Evolutionary conservation across 176 grass and related monocot species (phyloP), one percentile per base, ranked within the genome.

Genomic region (Cenchrus purpureus): DNA sequence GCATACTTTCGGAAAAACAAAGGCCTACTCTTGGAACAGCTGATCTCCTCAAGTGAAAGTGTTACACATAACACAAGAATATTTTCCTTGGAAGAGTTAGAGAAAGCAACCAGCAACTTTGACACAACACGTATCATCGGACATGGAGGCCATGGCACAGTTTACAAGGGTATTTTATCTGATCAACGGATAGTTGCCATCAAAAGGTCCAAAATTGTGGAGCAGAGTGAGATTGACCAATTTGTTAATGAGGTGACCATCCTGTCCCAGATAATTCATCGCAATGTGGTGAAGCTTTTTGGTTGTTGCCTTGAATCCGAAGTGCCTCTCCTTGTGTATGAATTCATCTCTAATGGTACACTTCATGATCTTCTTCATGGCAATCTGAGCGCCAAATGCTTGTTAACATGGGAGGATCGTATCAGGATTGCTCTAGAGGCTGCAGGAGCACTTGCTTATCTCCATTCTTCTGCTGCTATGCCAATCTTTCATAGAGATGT

Each of bases 161-260:
- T 92, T 54, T 92, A 89, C 64, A 92, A 84, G 57, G 83, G 91
- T 63, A 84, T 86, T 45, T 40, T 93, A 40, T 68, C 65, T 0
- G 85, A 90, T 37, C 69, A 88, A 8, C 63, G 78, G 8, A 57
- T 90, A 56, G 85, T 93, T 1, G 88, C 91, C 12, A 88, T 90
- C 29, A 93, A 93, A 63, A 93, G 71, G 63, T 86, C 91, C 5
- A 90, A 90, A 29, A 60, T 87, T 55, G 66, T 90, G 31, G 80
- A 90, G 46, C 80, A 89, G 56, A 88, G 77, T 32, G 79, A 93
- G 64, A 78, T 89, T 19, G 83, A 90, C 17, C 82, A 90, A 52
- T 93, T 93, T 63, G 89, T 93, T 8, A 93, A 93, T 7, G 88
- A 94, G 72, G 86, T 91, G 0, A 59, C 60, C 22, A 85, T 93